Base-by-base conservation (phyloP, 2,329 filamentous ascomycete species). In the Penicillium sp. region DNA sequence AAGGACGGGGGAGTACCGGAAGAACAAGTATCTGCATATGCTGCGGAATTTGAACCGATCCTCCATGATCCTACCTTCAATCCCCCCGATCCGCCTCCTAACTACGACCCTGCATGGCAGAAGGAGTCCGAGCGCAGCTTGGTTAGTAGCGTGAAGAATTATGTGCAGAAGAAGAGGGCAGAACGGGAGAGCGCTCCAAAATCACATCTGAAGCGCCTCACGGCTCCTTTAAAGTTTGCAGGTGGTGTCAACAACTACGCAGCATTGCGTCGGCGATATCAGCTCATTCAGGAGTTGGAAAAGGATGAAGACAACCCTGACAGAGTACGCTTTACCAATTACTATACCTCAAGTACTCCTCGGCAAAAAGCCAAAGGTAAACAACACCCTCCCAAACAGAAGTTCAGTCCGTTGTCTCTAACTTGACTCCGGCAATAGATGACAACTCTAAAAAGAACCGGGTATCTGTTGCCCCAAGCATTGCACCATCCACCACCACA, bases 281-380 rank as follows among this genome's bases (percentile, higher is more conserved):
- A 81, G 25, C 83, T 77, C 43, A 77, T 96, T 26, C 83, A 90
- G 53, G 84, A 82, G 1, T 77, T 96, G 10, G 92, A 96, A 69
- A 87, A 90, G 67, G 78, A 87, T 4, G 85, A 88, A 61, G 66
- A 83, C 1, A 73, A 69, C 63, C 44, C 73, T 52, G 55, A 64
- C 68, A 58, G 70, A 54, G 62, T 95, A 11, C 83, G 92, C 16
- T 96, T 96, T 67, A 81, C 91, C 56, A 96, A 96, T 70, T 96
- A 96, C 72, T 96, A 93, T 70, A 96, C 92, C 1, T 84, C 90
- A n/a, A 92, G 90, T 63, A 88, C 89, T 10, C 92, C 92, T 16
- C 60, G 60, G 8, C 57, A 3, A 81, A 85, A 57, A 81, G 26
- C 43, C 16, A 67, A 69, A 62, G 75, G 79, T 58, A 71, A 69